These are phyloP conservation scores for Cryptosporidium ryanae DNA, from an alignment of 169 alveolate genomes.

Conservation along the genomic window DNA sequence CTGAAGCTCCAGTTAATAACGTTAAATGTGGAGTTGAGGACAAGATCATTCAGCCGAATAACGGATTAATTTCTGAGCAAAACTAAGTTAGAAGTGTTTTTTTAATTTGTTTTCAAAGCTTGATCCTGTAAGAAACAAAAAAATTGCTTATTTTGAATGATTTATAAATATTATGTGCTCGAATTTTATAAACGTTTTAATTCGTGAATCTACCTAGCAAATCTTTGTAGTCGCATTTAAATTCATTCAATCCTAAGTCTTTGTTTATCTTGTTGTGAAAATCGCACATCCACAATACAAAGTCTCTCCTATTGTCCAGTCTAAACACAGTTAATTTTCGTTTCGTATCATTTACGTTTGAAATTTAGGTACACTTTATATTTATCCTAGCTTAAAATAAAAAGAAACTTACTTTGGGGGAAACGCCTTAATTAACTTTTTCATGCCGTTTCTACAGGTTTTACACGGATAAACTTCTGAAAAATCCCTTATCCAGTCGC, in stretches of 20 bases:
- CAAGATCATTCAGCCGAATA: neutral
- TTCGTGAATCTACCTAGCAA: slow-evolving; percentile 14
- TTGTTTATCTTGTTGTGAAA: slow-evolving; percentile 47
- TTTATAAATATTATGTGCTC: no score
- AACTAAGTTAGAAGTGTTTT: neutral
- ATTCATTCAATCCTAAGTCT: slow-evolving; percentile 18
- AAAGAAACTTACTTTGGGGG: slow-evolving; percentile 61
- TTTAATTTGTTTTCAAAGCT: no score
- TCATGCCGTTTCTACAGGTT: slow-evolving; percentile 37
- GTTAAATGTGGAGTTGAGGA: neutral
- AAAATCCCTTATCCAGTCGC: slow-evolving; percentile 28
- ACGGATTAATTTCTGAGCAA: neutral
- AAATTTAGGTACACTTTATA: neutral
- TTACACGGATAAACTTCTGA: slow-evolving; percentile 63
- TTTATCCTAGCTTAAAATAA: neutral
- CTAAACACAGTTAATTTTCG: neutral
- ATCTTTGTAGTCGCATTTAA: slow-evolving; percentile 29
- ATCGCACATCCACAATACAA: slow-evolving; percentile 60
- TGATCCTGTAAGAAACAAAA: neutral
- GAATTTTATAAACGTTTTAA: neutral
- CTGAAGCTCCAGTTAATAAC: neutral
- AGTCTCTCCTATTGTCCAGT: slow-evolving; percentile 27
- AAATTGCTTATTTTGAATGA: neutral
- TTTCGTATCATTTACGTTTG: neutral
- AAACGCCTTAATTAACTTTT: neutral